Evolutionary conservation across 1,139 yeast species (phyloP).

Genomic region (Candida sp.): DNA sequence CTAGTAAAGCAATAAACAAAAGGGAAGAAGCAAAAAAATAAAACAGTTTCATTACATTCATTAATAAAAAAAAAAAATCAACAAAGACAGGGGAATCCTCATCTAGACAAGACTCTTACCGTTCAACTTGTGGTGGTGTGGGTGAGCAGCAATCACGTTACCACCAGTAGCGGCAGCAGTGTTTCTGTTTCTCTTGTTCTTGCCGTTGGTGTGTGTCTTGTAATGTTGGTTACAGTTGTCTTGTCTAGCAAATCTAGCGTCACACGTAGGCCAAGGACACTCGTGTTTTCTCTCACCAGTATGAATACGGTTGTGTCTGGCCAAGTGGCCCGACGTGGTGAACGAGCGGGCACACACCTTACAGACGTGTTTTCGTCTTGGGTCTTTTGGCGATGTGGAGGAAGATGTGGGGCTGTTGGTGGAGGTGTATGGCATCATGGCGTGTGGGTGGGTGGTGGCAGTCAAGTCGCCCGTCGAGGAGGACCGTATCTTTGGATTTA

Average conservation of each 20-base stretch:
- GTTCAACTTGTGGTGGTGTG: neutral
- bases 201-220: conserved; percentile 70
- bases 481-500: conserved; percentile 11
- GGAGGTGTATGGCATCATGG: neutral
- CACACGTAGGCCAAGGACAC: conserved; percentile 87
- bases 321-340: conserved; percentile 91
- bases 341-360: conserved; percentile 67
- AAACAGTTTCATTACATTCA: neutral
- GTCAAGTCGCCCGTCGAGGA: conserved; percentile 13
- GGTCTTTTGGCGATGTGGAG: conserved; percentile 10
- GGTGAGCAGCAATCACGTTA: neutral
- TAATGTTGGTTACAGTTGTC: conserved; percentile 96
- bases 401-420: conserved; percentile 2
- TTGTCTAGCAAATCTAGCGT: conserved; percentile 86
- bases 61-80: neutral
- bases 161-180: neutral
- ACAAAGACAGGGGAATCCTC: neutral
- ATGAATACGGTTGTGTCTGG: conserved; percentile 85
- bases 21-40: neutral
- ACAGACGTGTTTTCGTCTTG: conserved; percentile 59
- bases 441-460: conserved; percentile 1
- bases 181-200: conserved; percentile 30
- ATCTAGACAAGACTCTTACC: neutral
- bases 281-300: conserved; percentile 89
- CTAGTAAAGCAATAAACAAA: neutral